Conservation (phyloP, 83 land plant genomes). For the Picea mariana region DNA sequence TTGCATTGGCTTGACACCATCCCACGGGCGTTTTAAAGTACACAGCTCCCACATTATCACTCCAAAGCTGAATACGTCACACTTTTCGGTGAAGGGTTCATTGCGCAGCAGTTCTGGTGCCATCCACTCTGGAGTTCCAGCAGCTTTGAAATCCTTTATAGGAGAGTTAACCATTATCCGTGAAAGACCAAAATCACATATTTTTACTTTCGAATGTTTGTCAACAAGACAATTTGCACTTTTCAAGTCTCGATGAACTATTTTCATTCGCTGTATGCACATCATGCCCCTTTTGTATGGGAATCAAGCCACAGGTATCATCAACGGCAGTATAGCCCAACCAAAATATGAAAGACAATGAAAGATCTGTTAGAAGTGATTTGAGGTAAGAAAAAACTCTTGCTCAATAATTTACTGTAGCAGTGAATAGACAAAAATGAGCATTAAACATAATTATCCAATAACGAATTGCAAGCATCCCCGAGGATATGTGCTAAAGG, state of each 20-base stretch:
- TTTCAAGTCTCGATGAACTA: conserved; percentile 95
- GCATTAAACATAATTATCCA: neutral
- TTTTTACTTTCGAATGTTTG: conserved; percentile 92
- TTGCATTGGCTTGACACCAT: conserved; percentile 80
- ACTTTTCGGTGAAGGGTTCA: conserved; percentile 92
- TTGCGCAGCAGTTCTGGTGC: conserved; percentile 96
- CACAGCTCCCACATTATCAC: conserved; percentile 98
- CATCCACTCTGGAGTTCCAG: conserved; percentile 99
- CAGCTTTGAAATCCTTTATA: conserved; percentile 76
- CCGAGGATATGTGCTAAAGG: neutral
- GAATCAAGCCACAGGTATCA: neutral
- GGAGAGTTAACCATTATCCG: conserved; percentile 63
- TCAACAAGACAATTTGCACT: conserved; percentile 99
- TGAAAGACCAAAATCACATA: too few species aligned
- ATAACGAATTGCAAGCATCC: neutral
- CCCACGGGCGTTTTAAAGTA: conserved; percentile 91
- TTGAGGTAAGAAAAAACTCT: neutral
- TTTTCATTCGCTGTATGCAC: conserved; percentile 96
- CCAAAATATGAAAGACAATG: neutral
- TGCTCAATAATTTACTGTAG: too few species aligned
- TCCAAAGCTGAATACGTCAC: conserved; percentile 95
- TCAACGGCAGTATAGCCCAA: neutral
- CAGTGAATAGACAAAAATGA: neutral
- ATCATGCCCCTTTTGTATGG: conserved; percentile 76
- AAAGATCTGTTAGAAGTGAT: neutral